phyloP scores from a whole-genome alignment of 2,329 filamentous ascomycete species.

The Pseudonectria foliicola region DNA sequence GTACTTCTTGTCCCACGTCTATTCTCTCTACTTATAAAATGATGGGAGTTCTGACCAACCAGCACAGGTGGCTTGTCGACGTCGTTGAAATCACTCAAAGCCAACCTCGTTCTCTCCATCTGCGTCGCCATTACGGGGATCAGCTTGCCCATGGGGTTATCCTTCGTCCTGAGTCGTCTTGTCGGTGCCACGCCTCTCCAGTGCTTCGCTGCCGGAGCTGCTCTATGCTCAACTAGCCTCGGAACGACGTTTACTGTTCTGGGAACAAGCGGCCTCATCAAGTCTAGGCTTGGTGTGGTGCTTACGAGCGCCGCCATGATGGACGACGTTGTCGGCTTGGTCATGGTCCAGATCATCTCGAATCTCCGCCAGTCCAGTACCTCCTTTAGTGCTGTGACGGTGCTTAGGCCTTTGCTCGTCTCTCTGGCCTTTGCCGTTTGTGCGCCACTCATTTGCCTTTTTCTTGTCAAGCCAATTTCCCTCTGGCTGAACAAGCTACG shows the following conservation, averaged over 20 bases:
- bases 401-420: slow-evolving; percentile 40
- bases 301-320: slow-evolving; percentile 70
- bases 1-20: slow-evolving; percentile 21
- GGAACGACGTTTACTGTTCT: slow-evolving; percentile 60
- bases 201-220: slow-evolving; percentile 65
- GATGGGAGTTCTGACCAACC: neutral
- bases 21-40: neutral
- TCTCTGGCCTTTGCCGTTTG: slow-evolving; percentile 44
- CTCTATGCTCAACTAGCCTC: slow-evolving; percentile 66
- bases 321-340: slow-evolving; percentile 70
- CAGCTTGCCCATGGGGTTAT: slow-evolving; percentile 54
- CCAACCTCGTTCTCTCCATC: slow-evolving; percentile 53
- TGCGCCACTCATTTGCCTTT: slow-evolving; percentile 40
- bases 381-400: slow-evolving; percentile 22
- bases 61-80: slow-evolving; percentile 45
- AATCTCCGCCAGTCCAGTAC: slow-evolving; percentile 42
- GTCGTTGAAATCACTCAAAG: slow-evolving; percentile 35
- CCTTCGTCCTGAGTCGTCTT: slow-evolving; percentile 50
- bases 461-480: slow-evolving; percentile 36
- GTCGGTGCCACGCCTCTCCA: slow-evolving; percentile 47
- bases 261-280: slow-evolving; percentile 33
- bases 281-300: slow-evolving; percentile 50
- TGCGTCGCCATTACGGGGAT: slow-evolving; percentile 62
- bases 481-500: slow-evolving; percentile 26
- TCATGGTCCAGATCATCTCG: slow-evolving; percentile 71